phyloP scores from a whole-genome alignment of 257 asterid species.

The Capsicum pubescens region DNA sequence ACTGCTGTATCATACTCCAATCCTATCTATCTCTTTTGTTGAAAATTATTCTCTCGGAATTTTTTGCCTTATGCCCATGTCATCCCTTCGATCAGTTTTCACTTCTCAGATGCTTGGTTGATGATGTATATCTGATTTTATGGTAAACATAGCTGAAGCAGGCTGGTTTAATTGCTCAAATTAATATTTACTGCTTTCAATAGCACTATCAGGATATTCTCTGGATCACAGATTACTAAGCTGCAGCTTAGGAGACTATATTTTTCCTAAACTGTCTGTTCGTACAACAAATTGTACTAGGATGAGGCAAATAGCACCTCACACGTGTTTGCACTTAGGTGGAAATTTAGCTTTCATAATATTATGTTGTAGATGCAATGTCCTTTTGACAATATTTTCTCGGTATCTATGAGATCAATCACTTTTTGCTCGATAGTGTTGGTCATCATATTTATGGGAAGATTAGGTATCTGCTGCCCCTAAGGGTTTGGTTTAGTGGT shows the following conservation, averaged over 20 bases:
- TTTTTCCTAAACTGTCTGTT: slow-evolving; percentile 2
- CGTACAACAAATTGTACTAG: neutral
- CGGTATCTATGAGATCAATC: neutral
- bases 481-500: neutral
- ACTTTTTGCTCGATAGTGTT: neutral
- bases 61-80: slow-evolving; percentile 9
- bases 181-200: neutral
- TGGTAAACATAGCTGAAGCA: slow-evolving; percentile 20
- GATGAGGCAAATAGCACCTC: neutral
- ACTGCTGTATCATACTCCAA: neutral
- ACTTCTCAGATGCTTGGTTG: slow-evolving; percentile 10
- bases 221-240: neutral
- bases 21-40: neutral
- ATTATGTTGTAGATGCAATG: neutral
- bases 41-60: neutral
- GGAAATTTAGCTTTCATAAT: neutral
- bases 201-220: neutral
- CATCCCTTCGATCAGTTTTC: neutral
- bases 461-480: slow-evolving; percentile 12
- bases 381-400: neutral
- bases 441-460: slow-evolving; percentile 17
- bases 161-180: slow-evolving; percentile 12
- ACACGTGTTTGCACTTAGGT: neutral
- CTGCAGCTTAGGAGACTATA: slow-evolving; percentile 19
- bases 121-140: neutral